These are phyloP conservation scores for Hypoxylon fragiforme DNA, from an alignment of 495 filamentous ascomycete genomes.

Conservation along the genomic window DNA sequence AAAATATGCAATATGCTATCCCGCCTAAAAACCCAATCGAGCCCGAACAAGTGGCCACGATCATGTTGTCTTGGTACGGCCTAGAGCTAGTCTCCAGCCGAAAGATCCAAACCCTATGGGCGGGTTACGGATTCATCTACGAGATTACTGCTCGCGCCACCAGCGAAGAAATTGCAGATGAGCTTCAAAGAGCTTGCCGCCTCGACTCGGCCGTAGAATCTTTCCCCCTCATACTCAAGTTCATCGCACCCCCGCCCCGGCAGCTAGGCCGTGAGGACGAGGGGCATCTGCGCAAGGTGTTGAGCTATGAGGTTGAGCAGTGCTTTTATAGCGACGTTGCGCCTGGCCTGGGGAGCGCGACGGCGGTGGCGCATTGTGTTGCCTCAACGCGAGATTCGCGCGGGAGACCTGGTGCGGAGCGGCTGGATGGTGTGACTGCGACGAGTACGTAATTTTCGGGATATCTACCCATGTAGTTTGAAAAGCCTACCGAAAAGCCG, in stretches of 20 bases:
- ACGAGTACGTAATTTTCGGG: constrained; percentile 22
- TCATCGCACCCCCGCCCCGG: constrained; percentile 39
- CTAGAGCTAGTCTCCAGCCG: constrained; percentile 36
- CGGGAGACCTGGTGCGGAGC: constrained; percentile 31
- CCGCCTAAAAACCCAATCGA: constrained; percentile 2
- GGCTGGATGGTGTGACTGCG: constrained; percentile 40
- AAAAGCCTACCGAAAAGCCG: no score
- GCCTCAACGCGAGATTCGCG: constrained; percentile 31
- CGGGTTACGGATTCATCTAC: constrained; percentile 50
- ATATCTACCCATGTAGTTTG: constrained; percentile 3
- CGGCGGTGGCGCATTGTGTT: constrained; percentile 39
- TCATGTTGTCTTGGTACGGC: constrained; percentile 34
- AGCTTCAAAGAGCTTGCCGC: constrained; percentile 14
- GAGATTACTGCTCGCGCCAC: constrained; percentile 38
- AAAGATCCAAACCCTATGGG: constrained; percentile 47
- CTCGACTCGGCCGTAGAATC: constrained; percentile 4
- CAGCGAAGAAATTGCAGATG: constrained; percentile 8
- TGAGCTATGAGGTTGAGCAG: constrained; percentile 53
- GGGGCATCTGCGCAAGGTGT: constrained; percentile 50
- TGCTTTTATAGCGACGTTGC: constrained; percentile 49
- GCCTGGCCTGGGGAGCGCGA: constrained; percentile 27
- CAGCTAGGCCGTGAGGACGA: constrained; percentile 35
- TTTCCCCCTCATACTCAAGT: constrained; percentile 45
- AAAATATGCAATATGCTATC: constrained; percentile 19
- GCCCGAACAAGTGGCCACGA: constrained; percentile 28